Evolutionary conservation across 768 basidiomycete species (phyloP).

Genomic region (Psilocybe cyanescens): DNA sequence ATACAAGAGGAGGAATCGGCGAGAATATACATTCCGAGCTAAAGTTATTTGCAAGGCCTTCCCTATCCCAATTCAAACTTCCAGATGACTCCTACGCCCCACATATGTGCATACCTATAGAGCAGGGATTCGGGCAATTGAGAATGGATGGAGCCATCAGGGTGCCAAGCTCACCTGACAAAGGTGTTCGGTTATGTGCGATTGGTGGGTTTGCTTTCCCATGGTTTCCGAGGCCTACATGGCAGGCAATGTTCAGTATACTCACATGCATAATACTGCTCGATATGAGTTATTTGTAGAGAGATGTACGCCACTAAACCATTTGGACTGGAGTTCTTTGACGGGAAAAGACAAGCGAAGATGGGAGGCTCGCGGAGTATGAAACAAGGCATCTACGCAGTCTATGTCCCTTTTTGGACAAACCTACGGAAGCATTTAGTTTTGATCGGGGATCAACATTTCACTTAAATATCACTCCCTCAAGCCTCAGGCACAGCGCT

Average conservation of each 20-base stretch:
- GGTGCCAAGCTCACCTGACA: conserved; percentile 19
- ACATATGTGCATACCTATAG: not conserved
- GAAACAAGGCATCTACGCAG: conserved; percentile 21
- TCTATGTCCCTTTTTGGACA: conserved; percentile 23
- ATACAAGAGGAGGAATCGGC: too few relatives aligned
- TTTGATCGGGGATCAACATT: conserved; percentile 70
- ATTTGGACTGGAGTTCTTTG: conserved; percentile 27
- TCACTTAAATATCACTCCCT: conserved; percentile 27
- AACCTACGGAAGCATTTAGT: conserved; percentile 39
- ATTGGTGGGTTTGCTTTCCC: conserved; percentile 25
- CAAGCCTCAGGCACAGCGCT: conserved; percentile 36
- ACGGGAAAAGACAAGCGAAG: conserved; percentile 24
- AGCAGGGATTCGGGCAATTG: not conserved
- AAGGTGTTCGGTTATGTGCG: conserved; percentile 19
- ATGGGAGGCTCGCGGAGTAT: conserved; percentile 32
- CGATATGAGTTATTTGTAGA: conserved; percentile 27
- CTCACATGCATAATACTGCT: conserved; percentile 16
- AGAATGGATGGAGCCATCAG: conserved; percentile 14
- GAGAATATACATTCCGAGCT: not conserved
- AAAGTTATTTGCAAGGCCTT: not conserved
- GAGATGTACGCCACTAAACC: conserved; percentile 38
- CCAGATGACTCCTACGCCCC: not conserved
- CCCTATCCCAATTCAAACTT: not conserved
- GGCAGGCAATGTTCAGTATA: conserved; percentile 18
- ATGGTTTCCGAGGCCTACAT: conserved; percentile 29